Base-by-base conservation (phyloP, 345 rosid species). In the Gossypium sturtianum region DNA sequence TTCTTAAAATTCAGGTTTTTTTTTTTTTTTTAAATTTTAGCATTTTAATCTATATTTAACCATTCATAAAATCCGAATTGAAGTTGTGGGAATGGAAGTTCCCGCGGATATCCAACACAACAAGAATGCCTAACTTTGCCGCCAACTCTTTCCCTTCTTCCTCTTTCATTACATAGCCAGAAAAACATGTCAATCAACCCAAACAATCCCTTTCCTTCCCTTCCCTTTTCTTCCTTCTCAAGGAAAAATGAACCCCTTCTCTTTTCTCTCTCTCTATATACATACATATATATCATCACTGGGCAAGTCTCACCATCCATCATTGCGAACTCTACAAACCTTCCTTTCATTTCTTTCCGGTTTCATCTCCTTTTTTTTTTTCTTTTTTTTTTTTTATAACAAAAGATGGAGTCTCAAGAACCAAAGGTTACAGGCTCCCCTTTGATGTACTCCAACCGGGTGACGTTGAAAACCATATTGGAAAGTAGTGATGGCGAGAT, bases 101-200 rank as follows among this genome's bases (percentile, higher is more conserved):
- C 88, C 93, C 92, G 90, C 88, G 89, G 85, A 80, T 79, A 6
- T 74, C 90, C 77, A 74, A 45, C 76, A 66, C 68, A 43, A 41
- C 74, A 88, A 89, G 90, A 83, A 88, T 80, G 85, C 94, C 89
- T 83, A 91, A 87, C 89, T 82, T 82, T 78, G 77, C 74, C 82
- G 70, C 83, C 76, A 38, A 23, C 77, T 16, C 80, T 76, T 68
- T 45, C 73, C 22, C 5, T 54, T n/a, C 4, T n/a, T n/a, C 5
- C n/a, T 52, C 59, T 56, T 56, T 25, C 9, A 61, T 56, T 56
- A 19, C 12, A 43, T 6, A 29, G 74, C 11, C 12, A n/a, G 43
- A 19, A 19, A 16, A 19, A 41, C 51, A 43, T 74, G 16, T 56
- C 68, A 49, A 45, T 34, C 25, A 62, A 41, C 54, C 81, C 82